These are phyloP conservation scores for Scheffersomyces coipomensis DNA, from an alignment of 805 yeast species.

Conservation along the genomic window DNA sequence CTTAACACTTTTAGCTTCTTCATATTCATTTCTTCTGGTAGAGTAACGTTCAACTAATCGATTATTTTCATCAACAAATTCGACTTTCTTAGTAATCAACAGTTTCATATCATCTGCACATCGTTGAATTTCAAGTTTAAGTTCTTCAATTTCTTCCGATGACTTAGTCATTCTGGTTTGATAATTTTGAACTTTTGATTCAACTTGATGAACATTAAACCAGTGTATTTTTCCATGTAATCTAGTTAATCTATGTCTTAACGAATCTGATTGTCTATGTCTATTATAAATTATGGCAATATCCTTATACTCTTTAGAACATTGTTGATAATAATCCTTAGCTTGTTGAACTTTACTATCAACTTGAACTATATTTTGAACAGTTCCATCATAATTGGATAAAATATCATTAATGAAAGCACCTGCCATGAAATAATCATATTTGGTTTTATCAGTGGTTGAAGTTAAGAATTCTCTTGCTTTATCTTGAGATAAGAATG, in stretches of 20 bases:
- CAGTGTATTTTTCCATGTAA: constrained; percentile 43
- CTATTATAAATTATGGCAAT: constrained; percentile 28
- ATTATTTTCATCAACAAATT: neutral
- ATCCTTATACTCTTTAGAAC: constrained; percentile 26
- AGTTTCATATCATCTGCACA: constrained; percentile 1
- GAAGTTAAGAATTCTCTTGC: constrained; percentile 87
- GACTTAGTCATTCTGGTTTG: constrained; percentile 5
- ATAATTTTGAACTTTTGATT: constrained; percentile 18
- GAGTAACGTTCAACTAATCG: constrained; percentile 6
- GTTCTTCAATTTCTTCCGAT: constrained; percentile 14
- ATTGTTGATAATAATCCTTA: constrained; percentile 19
- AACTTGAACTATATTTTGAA: constrained; percentile 27
- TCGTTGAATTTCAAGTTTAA: constrained; percentile 13
- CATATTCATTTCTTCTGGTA: constrained; percentile 6
- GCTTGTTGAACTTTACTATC: constrained; percentile 25
- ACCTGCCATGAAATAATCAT: constrained; percentile 76
- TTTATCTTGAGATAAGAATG: constrained; percentile 88
- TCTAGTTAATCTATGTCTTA: constrained; percentile 29
- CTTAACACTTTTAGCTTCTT: constrained; percentile 9
- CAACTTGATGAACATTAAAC: constrained; percentile 36
- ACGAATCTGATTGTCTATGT: constrained; percentile 30
- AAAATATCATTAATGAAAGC: constrained; percentile 69
- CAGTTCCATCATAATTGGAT: constrained; percentile 43
- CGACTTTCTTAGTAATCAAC: constrained; percentile 6
- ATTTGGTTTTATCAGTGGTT: constrained; percentile 70